Conservation (phyloP, 2,329 filamentous ascomycete genomes). For the Monilinia fructigena region DNA sequence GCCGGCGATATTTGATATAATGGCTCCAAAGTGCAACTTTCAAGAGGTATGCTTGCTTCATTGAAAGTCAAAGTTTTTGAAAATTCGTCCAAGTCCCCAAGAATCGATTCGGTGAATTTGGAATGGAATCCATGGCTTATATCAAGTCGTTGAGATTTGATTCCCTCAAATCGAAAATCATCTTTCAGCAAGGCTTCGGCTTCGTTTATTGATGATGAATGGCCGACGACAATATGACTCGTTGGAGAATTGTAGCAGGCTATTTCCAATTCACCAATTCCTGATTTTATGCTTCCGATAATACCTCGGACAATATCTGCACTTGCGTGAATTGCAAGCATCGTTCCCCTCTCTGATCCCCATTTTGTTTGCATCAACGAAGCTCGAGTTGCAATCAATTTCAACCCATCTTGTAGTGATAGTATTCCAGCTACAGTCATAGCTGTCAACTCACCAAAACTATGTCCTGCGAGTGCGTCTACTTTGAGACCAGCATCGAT, state of each 20-base stretch:
- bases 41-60: background rate
- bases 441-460: conserved; percentile 44
- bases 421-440: conserved; percentile 37
- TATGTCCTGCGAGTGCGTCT: conserved; percentile 40
- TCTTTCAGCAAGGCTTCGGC: background rate
- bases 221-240: conserved; percentile 40
- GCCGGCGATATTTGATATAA: background rate
- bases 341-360: background rate
- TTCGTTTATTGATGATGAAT: conserved; percentile 10
- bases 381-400: conserved; percentile 40
- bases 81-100: background rate
- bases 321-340: conserved; percentile 2
- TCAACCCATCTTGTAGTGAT: background rate
- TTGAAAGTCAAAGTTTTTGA: background rate
- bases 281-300: background rate
- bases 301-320: background rate
- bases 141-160: background rate
- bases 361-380: conserved; percentile 34
- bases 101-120: background rate
- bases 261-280: conserved; percentile 28
- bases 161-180: background rate
- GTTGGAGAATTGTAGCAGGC: conserved; percentile 42
- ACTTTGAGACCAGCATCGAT: conserved; percentile 26
- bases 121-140: background rate
- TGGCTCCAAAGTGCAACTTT: background rate